Evolutionary conservation across 345 rosid genomes (phyloP).

Genomic region (Arabidopsis thaliana): DNA sequence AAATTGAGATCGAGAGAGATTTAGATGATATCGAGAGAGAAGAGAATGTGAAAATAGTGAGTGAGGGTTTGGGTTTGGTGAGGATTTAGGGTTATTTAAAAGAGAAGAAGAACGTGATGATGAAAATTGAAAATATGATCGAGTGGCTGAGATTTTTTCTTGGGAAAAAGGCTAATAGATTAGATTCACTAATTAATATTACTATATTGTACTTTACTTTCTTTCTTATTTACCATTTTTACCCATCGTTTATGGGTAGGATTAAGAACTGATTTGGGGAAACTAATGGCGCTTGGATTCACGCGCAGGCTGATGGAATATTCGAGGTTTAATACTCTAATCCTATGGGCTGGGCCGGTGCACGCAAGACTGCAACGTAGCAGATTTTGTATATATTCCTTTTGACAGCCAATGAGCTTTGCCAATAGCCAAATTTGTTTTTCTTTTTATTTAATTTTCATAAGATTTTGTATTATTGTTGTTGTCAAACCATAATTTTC

Average conservation of each 20-base stretch:
- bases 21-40: slow-evolving; percentile 36
- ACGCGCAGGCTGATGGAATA: slow-evolving; percentile 36
- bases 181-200: slow-evolving; percentile 26
- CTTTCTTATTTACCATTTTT: slow-evolving; percentile 27
- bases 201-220: slow-evolving; percentile 10
- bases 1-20: slow-evolving; percentile 11
- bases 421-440: background rate
- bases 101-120: slow-evolving; percentile 20
- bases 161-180: slow-evolving; percentile 20
- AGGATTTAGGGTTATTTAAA: slow-evolving; percentile 44
- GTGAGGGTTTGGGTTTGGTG: slow-evolving; percentile 34
- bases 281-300: slow-evolving; percentile 28
- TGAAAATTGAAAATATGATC: slow-evolving; percentile 11
- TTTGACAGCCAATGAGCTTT: background rate
- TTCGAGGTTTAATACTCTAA: slow-evolving; percentile 36
- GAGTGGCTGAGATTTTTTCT: slow-evolving; percentile 41
- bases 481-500: too few relatives aligned
- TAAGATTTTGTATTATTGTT: too few relatives aligned
- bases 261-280: background rate
- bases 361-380: background rate
- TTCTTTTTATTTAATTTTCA: too few relatives aligned
- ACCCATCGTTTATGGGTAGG: slow-evolving; percentile 20
- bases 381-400: background rate
- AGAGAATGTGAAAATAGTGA: slow-evolving; percentile 17
- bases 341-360: slow-evolving; percentile 38